Conservation (phyloP, 495 filamentous ascomycete genomes). For the Darksidea phi region DNA sequence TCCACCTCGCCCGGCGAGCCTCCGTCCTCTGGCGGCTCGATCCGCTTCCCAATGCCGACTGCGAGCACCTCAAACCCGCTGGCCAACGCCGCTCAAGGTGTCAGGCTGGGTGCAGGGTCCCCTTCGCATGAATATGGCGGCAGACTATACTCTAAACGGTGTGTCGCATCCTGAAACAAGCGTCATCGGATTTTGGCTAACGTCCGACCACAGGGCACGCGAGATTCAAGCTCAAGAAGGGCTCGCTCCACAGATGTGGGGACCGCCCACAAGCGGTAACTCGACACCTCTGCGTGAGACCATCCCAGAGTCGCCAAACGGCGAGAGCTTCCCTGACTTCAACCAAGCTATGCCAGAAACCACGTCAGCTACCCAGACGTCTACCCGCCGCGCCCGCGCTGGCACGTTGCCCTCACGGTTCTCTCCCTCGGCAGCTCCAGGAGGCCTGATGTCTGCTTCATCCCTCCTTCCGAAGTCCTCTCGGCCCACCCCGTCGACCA, state of each 20-base stretch:
- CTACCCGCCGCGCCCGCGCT: conserved; percentile 75
- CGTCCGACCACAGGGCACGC: conserved; percentile 62
- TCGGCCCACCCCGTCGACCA: conserved; percentile 85
- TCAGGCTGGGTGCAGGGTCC: conserved; percentile 90
- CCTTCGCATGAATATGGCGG: conserved; percentile 87
- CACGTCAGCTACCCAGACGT: conserved; percentile 49
- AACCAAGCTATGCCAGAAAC: conserved; percentile 56
- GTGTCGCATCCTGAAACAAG: conserved; percentile 46
- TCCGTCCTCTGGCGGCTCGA: conserved; percentile 60
- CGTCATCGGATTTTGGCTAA: conserved; percentile 21
- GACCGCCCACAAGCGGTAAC: conserved; percentile 89
- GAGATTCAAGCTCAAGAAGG: conserved; percentile 98
- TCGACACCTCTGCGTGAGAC: conserved; percentile 95
- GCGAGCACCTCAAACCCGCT: conserved; percentile 61
- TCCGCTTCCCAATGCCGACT: conserved; percentile 74
- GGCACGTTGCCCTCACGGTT: conserved; percentile 97
- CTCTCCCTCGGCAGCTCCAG: conserved; percentile 51
- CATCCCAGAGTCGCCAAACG: conserved; percentile 92
- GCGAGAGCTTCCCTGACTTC: conserved; percentile 92
- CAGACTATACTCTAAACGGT: conserved; percentile 90
- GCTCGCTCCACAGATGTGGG: conserved; percentile 83
- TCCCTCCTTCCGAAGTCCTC: conserved; percentile 76
- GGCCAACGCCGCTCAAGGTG: conserved; percentile 67
- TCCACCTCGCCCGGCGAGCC: conserved; percentile 85
- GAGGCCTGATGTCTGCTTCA: conserved; percentile 58